Percentiles rank a stretch among this genome's conserved stretches.
Conservation (phyloP, 2,329 filamentous ascomycete genomes). For the Diaporthe amygdali region DNA sequence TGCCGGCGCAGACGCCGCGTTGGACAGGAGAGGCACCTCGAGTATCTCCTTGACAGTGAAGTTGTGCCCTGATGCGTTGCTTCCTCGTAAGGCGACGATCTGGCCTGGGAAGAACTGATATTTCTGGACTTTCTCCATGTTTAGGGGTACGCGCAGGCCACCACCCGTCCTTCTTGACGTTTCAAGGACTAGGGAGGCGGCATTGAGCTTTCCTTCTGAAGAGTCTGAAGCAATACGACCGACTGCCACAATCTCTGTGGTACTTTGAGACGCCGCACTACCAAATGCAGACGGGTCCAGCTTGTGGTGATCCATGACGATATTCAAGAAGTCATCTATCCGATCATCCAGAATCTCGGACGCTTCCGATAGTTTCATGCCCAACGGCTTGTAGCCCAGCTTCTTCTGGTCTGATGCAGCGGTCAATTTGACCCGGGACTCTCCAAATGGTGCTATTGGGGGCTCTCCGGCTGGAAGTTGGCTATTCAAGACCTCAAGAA, state of each 20-base stretch:
- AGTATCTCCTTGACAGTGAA: slow-evolving; percentile 83
- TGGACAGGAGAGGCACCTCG: slow-evolving; percentile 74
- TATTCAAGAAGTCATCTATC: slow-evolving; percentile 85
- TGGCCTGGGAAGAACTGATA: slow-evolving; percentile 95
- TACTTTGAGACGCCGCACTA: slow-evolving; percentile 84
- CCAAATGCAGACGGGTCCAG: slow-evolving; percentile 84
- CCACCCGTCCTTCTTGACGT: slow-evolving; percentile 84
- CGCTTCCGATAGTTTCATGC: slow-evolving; percentile 91
- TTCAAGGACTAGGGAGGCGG: slow-evolving; percentile 85
- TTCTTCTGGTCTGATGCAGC: slow-evolving; percentile 90
- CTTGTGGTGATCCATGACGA: slow-evolving; percentile 75
- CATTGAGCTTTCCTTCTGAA: slow-evolving; percentile 83
- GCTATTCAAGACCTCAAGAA: slow-evolving; percentile 82
- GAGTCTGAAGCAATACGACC: slow-evolving; percentile 91
- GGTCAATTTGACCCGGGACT: slow-evolving; percentile 82
- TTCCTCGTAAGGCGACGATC: slow-evolving; percentile 85
- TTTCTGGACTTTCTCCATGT: slow-evolving; percentile 68
- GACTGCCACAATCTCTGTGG: slow-evolving; percentile 85
- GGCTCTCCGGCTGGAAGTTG: slow-evolving; percentile 71
- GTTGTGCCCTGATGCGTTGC: slow-evolving; percentile 83
- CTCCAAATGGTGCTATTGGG: slow-evolving; percentile 73
- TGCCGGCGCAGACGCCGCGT: slow-evolving; percentile 71
- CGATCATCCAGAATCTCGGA: slow-evolving; percentile 94
- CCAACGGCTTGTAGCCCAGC: slow-evolving; percentile 88
- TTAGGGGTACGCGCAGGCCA: slow-evolving; percentile 80